Conservation (phyloP, 2,329 filamentous ascomycete species). For the Didymella pomorum region DNA sequence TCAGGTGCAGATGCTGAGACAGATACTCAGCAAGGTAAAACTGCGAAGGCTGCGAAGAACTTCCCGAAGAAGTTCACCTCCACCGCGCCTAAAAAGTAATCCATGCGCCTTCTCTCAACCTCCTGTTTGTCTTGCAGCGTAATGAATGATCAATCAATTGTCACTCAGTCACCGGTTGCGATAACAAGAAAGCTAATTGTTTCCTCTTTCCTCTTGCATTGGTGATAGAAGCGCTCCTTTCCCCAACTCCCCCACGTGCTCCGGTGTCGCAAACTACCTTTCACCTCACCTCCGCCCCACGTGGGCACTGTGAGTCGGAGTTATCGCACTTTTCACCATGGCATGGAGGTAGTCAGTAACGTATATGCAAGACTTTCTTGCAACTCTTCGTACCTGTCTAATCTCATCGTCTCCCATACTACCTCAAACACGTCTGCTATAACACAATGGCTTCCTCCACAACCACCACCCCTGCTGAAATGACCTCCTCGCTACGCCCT, state of each 20-base stretch:
- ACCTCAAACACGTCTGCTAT: not conserved
- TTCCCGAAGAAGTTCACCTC: not conserved
- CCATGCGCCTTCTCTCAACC: not conserved
- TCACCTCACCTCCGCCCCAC: slow-evolving; percentile 4
- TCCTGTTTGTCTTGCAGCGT: not conserved
- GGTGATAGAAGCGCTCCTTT: not conserved
- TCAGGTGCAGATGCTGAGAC: not conserved
- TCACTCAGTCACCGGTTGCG: not conserved
- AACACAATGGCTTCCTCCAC: not conserved
- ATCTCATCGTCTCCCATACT: not conserved
- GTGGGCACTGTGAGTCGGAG: slow-evolving; percentile 2
- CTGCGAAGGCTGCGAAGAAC: not conserved
- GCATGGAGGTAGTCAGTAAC: not conserved
- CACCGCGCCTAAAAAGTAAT: not conserved
- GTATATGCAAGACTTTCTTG: not conserved
- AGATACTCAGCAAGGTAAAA: not conserved
- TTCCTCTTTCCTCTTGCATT: not conserved
- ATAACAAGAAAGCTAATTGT: not conserved
- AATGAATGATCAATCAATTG: not conserved
- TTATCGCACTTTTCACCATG: not conserved
- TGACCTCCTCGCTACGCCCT: not conserved
- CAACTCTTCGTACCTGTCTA: not conserved
- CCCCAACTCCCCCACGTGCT: not conserved
- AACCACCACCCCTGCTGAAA: no score
- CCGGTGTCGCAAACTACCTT: not conserved